Percentiles rank a stretch among this genome's conserved stretches.
Conservation (phyloP, 2,329 filamentous ascomycete species). For the Neospermospora avenae region DNA sequence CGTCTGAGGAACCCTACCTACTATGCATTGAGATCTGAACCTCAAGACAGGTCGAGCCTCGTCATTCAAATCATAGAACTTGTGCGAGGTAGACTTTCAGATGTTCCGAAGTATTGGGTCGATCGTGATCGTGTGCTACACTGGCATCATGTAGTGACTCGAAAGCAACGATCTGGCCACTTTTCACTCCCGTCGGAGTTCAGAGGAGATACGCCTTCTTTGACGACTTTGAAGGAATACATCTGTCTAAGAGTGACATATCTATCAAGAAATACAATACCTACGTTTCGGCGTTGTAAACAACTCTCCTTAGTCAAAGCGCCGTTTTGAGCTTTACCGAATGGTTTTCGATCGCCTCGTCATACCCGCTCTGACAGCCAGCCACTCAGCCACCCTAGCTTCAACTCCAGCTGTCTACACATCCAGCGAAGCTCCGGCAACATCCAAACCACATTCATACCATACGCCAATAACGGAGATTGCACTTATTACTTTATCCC, state of each 20-base stretch:
- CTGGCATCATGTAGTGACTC: background rate
- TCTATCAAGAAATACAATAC: background rate
- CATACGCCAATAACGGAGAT: background rate
- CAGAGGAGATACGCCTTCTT: background rate
- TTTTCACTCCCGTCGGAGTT: background rate
- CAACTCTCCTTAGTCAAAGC: background rate
- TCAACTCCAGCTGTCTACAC: too few species aligned
- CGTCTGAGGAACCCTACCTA: too few species aligned
- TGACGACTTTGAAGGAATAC: background rate
- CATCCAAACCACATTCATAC: background rate
- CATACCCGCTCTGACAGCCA: background rate
- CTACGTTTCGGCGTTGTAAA: background rate
- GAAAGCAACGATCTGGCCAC: background rate
- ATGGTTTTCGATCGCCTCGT: background rate
- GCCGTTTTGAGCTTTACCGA: background rate
- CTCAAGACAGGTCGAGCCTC: too few species aligned
- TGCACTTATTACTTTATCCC: background rate
- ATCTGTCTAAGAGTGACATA: background rate
- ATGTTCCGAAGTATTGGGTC: background rate
- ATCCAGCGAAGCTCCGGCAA: background rate
- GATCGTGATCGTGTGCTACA: background rate
- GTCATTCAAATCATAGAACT: background rate
- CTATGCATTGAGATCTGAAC: too few species aligned
- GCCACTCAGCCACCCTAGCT: background rate
- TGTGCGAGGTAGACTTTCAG: background rate